A percentile compares a stretch with the other conserved stretches of the same genome.
These are phyloP conservation scores for Wickerhamiella azymoides DNA, from an alignment of 805 yeast genomes.

Conservation along the genomic window DNA sequence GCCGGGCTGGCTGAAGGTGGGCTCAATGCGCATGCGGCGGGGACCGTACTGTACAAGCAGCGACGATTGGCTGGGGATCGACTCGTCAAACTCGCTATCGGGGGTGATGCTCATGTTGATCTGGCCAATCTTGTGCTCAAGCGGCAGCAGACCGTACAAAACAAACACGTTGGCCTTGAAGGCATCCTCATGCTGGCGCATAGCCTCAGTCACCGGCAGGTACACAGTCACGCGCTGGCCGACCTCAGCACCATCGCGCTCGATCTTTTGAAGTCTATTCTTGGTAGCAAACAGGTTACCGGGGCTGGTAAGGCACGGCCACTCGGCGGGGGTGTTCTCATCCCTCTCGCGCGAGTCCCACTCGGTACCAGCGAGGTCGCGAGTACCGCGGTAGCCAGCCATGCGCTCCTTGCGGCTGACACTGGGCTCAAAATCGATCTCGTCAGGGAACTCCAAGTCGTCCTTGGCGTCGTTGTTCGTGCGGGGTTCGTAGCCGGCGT, in stretches of 20 bases:
- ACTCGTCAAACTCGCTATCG: constrained; percentile 81
- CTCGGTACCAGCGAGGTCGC: constrained; percentile 59
- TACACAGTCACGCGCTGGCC: constrained; percentile 54
- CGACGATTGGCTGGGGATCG: constrained; percentile 70
- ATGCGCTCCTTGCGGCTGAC: constrained; percentile 67
- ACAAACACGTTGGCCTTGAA: constrained; percentile 19
- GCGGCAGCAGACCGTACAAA: constrained; percentile 60
- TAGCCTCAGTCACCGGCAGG: constrained; percentile 23
- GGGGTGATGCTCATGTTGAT: constrained; percentile 70
- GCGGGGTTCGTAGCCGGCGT: constrained; percentile 42
- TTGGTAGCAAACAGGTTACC: constrained; percentile 65
- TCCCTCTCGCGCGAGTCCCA: constrained; percentile 87
- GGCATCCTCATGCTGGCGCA: constrained; percentile 1
- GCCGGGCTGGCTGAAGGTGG: constrained; percentile 64
- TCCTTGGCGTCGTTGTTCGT: constrained; percentile 65
- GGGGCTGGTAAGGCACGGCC: constrained; percentile 62
- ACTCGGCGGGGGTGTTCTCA: constrained; percentile 57
- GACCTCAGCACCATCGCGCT: constrained; percentile 29
- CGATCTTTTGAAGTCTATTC: constrained; percentile 51
- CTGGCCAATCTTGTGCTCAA: constrained; percentile 77
- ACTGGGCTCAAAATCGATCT: constrained; percentile 66
- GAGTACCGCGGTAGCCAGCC: constrained; percentile 72
- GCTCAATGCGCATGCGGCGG: constrained; percentile 70
- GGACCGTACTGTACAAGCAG: constrained; percentile 87
- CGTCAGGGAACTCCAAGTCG: constrained; percentile 91